Percentiles rank a stretch among this genome's conserved stretches.
phyloP scores from a whole-genome alignment of 1,284 basidiomycete genomes.

The Irpex rosettiformis region DNA sequence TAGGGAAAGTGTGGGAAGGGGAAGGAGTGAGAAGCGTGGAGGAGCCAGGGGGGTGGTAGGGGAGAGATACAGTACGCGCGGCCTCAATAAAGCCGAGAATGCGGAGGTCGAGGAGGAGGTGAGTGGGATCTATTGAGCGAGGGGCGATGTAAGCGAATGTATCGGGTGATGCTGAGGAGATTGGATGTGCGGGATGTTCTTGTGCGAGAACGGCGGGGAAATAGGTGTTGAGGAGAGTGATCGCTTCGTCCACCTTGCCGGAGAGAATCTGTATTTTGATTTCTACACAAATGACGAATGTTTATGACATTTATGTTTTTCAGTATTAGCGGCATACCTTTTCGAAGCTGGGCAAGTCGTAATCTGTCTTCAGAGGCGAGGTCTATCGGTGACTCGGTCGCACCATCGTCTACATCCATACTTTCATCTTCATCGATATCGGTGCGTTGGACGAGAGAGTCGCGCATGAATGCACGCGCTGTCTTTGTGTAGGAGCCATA shows the following conservation, averaged over 20 bases:
- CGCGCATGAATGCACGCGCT: conserved; percentile 66
- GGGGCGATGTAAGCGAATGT: conserved; percentile 47
- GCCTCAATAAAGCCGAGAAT: conserved; percentile 83
- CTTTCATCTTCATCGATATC: conserved; percentile 65
- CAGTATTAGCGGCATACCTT: conserved; percentile 40
- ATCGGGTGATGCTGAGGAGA: neutral
- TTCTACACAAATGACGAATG: conserved; percentile 37
- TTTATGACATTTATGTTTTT: neutral
- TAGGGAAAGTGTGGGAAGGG: conserved; percentile 10
- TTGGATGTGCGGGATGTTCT: conserved; percentile 13
- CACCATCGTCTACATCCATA: conserved; percentile 18
- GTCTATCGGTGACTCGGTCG: conserved; percentile 1
- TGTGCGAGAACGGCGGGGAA: conserved; percentile 62
- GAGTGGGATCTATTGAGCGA: conserved; percentile 64
- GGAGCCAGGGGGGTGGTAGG: conserved; percentile 33
- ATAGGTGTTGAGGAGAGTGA: conserved; percentile 56
- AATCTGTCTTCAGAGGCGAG: conserved; percentile 35
- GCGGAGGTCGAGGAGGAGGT: conserved; percentile 78
- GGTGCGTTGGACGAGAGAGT: conserved; percentile 56
- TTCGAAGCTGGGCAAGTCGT: conserved; percentile 47
- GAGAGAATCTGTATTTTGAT: conserved; percentile 63
- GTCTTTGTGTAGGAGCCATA: conserved; percentile 72
- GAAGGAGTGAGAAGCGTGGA: conserved; percentile 11
- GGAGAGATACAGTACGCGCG: conserved; percentile 66
- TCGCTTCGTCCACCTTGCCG: conserved; percentile 70